Conservation (phyloP, 192 early-diverging fungal genomes). For the Gorgonomyces haynaldii region DNA sequence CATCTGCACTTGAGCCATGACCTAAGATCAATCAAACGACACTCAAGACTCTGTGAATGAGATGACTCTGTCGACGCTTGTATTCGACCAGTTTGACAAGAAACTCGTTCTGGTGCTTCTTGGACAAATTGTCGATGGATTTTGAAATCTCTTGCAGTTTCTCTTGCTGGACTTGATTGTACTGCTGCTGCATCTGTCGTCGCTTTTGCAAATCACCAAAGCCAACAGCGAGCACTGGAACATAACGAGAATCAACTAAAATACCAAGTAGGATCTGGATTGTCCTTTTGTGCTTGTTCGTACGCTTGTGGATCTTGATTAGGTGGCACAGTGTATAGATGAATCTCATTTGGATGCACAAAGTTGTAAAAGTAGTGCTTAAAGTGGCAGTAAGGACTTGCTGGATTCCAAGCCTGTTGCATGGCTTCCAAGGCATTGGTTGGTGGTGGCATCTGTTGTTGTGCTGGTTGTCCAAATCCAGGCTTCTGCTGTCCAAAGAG, state of each 20-base stretch:
- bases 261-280: constrained; percentile 78
- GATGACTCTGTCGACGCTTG: constrained; percentile 61
- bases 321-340: constrained; percentile 60
- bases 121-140: constrained; percentile 45
- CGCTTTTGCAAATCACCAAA: constrained; percentile 86
- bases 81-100: constrained; percentile 63
- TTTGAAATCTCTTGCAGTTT: constrained; percentile 58
- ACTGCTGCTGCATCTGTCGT: constrained; percentile 60
- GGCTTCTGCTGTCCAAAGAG: constrained; percentile 3
- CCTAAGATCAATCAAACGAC: constrained; percentile 37
- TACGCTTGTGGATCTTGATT: constrained; percentile 60
- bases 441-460: not conserved
- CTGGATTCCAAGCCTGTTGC: not conserved
- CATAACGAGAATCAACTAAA: constrained; percentile 46
- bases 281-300: constrained; percentile 72
- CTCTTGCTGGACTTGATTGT: constrained; percentile 53
- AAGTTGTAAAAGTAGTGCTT: constrained; percentile 94
- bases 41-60: constrained; percentile 61
- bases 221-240: constrained; percentile 81
- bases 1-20: constrained; percentile 80
- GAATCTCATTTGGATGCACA: constrained; percentile 75
- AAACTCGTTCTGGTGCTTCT: constrained; percentile 63
- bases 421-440: not conserved
- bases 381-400: constrained; percentile 3
- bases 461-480: not conserved